Evolutionary conservation across 1,284 basidiomycete species (phyloP).

Genomic region (Ceratobasidium sp.): DNA sequence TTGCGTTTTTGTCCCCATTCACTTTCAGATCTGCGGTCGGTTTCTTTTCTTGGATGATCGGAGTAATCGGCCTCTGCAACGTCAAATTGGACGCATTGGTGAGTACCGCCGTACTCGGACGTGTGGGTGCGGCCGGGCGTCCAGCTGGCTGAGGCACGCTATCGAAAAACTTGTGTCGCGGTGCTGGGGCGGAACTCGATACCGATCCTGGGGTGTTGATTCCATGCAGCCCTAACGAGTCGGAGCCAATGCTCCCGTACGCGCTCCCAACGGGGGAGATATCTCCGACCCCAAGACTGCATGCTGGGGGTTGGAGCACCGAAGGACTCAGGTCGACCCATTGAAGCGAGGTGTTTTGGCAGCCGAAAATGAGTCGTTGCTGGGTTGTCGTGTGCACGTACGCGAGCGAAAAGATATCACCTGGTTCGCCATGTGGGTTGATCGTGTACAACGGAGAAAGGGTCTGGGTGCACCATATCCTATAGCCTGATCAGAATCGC

Average conservation of each 20-base stretch:
- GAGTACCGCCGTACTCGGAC: constrained; percentile 22
- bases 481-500: constrained; percentile 28
- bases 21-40: not conserved
- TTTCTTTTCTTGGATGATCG: not conserved
- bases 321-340: constrained; percentile 71
- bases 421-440: constrained; percentile 82
- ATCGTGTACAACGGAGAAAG: constrained; percentile 79
- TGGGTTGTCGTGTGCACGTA: constrained; percentile 73
- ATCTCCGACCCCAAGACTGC: not conserved
- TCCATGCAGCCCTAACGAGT: constrained; percentile 42
- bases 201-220: constrained; percentile 60
- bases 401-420: constrained; percentile 88
- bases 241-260: not conserved
- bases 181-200: constrained; percentile 43
- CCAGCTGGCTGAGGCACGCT: constrained; percentile 74
- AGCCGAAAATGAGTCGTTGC: constrained; percentile 74
- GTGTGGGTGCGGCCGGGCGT: constrained; percentile 56
- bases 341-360: constrained; percentile 88
- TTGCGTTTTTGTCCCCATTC: constrained; percentile 50
- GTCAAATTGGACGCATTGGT: constrained; percentile 12
- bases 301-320: constrained; percentile 32
- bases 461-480: constrained; percentile 82
- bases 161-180: constrained; percentile 80
- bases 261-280: not conserved
- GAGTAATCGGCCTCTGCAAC: not conserved